These are phyloP conservation scores for Pinguiococcus pyrenoidosus DNA, from an alignment of 108 stramenopile species.

Conservation along the genomic window DNA sequence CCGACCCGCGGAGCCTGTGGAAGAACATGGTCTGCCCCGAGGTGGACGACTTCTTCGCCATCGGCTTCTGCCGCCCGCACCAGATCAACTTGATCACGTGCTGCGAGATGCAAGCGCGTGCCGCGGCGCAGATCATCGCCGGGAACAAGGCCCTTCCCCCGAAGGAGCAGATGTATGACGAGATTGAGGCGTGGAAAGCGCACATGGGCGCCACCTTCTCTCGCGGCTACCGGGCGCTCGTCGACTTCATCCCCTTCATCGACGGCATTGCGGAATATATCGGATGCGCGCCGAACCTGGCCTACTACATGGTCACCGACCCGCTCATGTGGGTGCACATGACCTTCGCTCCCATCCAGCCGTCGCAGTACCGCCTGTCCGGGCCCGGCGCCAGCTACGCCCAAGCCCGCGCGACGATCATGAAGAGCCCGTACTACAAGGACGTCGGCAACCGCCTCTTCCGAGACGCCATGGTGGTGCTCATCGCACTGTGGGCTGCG, in stretches of 20 bases:
- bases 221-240: not conserved
- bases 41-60: not conserved
- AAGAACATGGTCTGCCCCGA: constrained; percentile 1
- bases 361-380: not conserved
- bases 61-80: not conserved
- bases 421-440: no score
- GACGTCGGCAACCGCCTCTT: no score
- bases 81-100: not conserved
- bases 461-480: no score
- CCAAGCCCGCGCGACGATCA: no score
- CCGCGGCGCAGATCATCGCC: not conserved
- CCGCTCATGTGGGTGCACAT: not conserved
- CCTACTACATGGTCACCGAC: not conserved
- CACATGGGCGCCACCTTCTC: not conserved
- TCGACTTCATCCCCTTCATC: not conserved
- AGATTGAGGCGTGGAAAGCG: not conserved
- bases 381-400: not conserved
- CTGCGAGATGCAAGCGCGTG: not conserved
- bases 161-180: not conserved
- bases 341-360: not conserved
- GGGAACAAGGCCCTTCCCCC: not conserved
- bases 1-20: not conserved
- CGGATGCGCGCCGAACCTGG: not conserved
- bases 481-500: no score
- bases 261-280: not conserved